These are phyloP conservation scores for Epichloe coenophiala DNA, from an alignment of 2,329 filamentous ascomycete species.

Conservation along the genomic window DNA sequence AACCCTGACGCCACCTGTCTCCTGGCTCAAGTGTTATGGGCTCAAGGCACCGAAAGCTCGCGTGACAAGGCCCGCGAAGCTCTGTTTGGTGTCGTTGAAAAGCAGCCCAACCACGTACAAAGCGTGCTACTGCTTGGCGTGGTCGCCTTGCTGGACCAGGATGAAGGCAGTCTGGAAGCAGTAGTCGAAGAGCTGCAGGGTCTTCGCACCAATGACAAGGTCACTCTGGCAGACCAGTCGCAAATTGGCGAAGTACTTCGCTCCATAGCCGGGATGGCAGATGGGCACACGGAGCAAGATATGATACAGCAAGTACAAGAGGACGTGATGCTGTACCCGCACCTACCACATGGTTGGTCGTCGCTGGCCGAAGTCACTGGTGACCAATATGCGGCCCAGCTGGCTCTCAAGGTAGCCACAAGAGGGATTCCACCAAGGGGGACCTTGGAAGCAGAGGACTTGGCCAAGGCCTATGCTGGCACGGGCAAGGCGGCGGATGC, in stretches of 20 bases:
- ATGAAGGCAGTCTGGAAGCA: constrained; percentile 66
- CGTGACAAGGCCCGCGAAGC: constrained; percentile 63
- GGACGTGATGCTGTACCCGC: constrained; percentile 69
- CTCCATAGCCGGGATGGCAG: constrained; percentile 52
- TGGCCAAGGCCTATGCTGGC: constrained; percentile 61
- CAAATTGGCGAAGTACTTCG: constrained; percentile 62
- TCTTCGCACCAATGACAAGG: constrained; percentile 53
- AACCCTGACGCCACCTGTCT: constrained; percentile 79
- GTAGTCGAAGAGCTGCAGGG: constrained; percentile 64
- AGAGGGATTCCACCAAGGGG: constrained; percentile 63
- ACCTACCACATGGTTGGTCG: constrained; percentile 69
- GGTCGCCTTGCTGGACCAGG: constrained; percentile 69
- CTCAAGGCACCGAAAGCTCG: constrained; percentile 62
- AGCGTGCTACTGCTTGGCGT: constrained; percentile 71
- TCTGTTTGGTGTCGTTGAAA: constrained; percentile 68
- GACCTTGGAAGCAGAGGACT: constrained; percentile 49
- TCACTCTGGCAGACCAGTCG: constrained; percentile 49
- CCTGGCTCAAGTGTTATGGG: constrained; percentile 86
- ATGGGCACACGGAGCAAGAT: constrained; percentile 33
- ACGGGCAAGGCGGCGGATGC: constrained; percentile 60
- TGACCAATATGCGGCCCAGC: constrained; percentile 47
- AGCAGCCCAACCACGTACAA: constrained; percentile 60
- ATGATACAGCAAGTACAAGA: constrained; percentile 53
- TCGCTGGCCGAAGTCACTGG: constrained; percentile 51
- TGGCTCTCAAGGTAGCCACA: constrained; percentile 69